phyloP scores from a whole-genome alignment of 495 filamentous ascomycete species.

The Xylaria cubensis region DNA sequence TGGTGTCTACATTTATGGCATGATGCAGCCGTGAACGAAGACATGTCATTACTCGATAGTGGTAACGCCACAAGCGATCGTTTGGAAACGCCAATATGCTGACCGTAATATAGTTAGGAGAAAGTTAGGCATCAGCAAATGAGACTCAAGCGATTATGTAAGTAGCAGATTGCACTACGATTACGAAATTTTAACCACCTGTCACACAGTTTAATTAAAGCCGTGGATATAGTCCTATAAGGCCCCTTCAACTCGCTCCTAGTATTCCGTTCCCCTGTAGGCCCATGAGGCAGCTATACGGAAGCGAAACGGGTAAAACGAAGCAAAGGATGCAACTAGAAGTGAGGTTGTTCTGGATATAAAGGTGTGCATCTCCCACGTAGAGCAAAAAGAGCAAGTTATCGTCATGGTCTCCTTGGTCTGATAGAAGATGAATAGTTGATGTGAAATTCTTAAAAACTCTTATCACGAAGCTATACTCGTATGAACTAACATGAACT shows the following conservation, averaged over 20 bases:
- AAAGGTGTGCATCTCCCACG: neutral
- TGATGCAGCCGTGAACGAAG: slow-evolving; percentile 2
- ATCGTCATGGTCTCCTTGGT: neutral
- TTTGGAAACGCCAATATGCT: neutral
- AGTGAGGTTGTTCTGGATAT: neutral
- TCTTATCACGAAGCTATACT: neutral
- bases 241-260: neutral
- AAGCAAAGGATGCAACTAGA: neutral
- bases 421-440: neutral
- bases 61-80: neutral
- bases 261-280: neutral
- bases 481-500: neutral
- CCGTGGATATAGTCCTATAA: neutral
- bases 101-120: neutral
- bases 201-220: too few relatives aligned
- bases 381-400: neutral
- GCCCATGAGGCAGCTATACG: neutral
- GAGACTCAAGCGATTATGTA: neutral
- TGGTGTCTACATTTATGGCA: slow-evolving; percentile 22
- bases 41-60: neutral
- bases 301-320: neutral
- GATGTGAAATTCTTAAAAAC: neutral
- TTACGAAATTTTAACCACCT: neutral
- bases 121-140: slow-evolving; percentile 14
- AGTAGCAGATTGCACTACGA: neutral